phyloP scores from a whole-genome alignment of 805 yeast genomes.

The Cyberlindnera samutprakarnensis region DNA sequence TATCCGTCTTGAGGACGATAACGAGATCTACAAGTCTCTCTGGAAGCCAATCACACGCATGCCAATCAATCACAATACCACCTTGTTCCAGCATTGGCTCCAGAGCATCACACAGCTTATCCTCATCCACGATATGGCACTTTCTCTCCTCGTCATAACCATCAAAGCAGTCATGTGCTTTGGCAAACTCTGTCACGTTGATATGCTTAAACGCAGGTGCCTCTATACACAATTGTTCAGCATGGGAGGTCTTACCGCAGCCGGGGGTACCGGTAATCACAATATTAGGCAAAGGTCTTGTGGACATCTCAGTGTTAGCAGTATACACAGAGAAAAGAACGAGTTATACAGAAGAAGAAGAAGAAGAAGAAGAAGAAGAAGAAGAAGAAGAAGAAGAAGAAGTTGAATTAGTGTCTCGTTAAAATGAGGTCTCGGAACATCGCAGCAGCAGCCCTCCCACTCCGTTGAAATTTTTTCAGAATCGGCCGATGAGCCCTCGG shows the following conservation, averaged over 20 bases:
- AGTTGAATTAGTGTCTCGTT: too few relatives aligned
- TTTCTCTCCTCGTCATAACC: conserved; percentile 84
- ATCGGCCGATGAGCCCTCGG: too few relatives aligned
- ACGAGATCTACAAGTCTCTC: conserved; percentile 89
- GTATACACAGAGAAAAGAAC: too few relatives aligned
- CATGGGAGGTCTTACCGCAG: conserved; percentile 77
- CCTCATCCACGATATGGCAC: conserved; percentile 88
- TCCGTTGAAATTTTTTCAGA: too few relatives aligned
- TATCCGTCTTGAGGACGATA: conserved; percentile 78
- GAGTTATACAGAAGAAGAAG: background rate
- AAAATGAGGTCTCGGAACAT: too few relatives aligned
- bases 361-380: too few relatives aligned
- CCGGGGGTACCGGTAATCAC: conserved; percentile 96
- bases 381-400: too few relatives aligned
- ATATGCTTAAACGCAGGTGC: conserved; percentile 41
- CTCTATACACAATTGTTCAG: conserved; percentile 48
- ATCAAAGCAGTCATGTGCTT: conserved; percentile 64
- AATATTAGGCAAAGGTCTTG: conserved; percentile 50
- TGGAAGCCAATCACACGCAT: conserved; percentile 92
- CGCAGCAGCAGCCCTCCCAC: too few relatives aligned
- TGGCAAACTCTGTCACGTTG: conserved; percentile 76
- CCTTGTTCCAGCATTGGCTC: conserved; percentile 78
- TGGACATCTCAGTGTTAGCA: conserved; percentile 11
- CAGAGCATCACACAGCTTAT: conserved; percentile 70
- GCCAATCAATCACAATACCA: conserved; percentile 95